phyloP scores from a whole-genome alignment of 2,329 filamentous ascomycete species.

The Paraphoma sp. region DNA sequence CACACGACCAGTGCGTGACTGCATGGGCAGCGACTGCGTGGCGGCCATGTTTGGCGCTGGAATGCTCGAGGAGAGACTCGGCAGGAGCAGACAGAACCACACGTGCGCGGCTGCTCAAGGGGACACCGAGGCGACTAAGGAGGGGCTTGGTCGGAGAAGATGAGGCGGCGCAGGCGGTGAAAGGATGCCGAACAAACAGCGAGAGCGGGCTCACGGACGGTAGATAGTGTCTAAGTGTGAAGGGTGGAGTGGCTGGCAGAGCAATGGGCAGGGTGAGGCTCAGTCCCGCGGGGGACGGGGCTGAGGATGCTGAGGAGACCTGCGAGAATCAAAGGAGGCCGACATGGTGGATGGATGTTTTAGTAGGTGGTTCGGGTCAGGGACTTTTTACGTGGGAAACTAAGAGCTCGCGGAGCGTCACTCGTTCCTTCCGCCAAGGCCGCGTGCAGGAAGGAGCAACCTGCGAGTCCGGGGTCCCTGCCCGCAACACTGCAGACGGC shows the following conservation, averaged over 20 bases:
- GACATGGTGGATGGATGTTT: conserved; percentile 49
- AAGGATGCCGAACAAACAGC: conserved; percentile 35
- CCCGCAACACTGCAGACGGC: background rate
- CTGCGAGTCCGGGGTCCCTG: conserved; percentile 14
- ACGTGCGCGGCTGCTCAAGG: conserved; percentile 19
- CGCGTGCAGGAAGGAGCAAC: conserved; percentile 21
- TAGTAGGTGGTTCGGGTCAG: conserved; percentile 40
- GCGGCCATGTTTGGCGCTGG: conserved; percentile 50
- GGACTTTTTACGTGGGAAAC: conserved; percentile 38
- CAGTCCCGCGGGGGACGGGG: conserved; percentile 59
- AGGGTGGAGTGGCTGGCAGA: conserved; percentile 1
- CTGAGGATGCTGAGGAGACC: conserved; percentile 54
- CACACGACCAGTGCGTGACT: conserved; percentile 77
- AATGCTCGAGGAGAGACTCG: conserved; percentile 14
- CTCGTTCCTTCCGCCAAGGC: conserved; percentile 22
- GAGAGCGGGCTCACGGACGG: conserved; percentile 18
- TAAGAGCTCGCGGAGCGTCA: conserved; percentile 24
- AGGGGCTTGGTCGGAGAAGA: conserved; percentile 20
- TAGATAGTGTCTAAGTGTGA: conserved; percentile 36
- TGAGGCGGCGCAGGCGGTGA: conserved; percentile 31
- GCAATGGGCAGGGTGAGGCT: conserved; percentile 38
- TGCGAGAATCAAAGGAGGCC: conserved; percentile 48
- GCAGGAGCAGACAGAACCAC: conserved; percentile 7
- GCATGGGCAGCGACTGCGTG: conserved; percentile 54
- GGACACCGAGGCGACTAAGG: conserved; percentile 9